Percentiles rank a stretch among this genome's conserved stretches.
phyloP scores from a whole-genome alignment of 129 eudicot species.

The Kitagawia praeruptora region DNA sequence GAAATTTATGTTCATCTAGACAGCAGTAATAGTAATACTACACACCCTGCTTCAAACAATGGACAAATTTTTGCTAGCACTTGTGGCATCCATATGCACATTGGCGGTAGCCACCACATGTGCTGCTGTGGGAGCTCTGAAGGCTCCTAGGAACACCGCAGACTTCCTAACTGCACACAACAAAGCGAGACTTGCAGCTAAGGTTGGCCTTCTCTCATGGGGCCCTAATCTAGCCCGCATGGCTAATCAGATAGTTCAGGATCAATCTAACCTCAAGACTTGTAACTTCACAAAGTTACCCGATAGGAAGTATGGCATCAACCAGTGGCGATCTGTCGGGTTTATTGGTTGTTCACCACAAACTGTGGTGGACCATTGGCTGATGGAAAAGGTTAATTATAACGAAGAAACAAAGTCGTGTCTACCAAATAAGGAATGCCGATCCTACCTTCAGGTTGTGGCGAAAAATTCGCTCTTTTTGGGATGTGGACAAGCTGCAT shows the following conservation, averaged over 20 bases:
- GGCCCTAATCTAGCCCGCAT: neutral
- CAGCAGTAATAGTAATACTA: neutral
- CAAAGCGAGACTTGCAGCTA: neutral
- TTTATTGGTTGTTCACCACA: neutral
- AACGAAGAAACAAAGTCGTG: neutral
- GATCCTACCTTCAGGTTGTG: slow-evolving; percentile 3
- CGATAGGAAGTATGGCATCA: neutral
- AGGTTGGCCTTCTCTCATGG: neutral
- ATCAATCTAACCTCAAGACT: slow-evolving; percentile 6
- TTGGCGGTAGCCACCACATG: neutral
- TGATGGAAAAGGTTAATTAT: neutral
- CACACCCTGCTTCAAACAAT: neutral
- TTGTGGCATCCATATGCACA: slow-evolving; percentile 1
- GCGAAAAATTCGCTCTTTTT: neutral
- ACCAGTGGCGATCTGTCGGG: neutral
- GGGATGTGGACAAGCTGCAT: slow-evolving; percentile 11
- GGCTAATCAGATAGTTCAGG: neutral
- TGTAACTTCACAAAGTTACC: neutral
- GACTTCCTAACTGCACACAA: slow-evolving; percentile 1
- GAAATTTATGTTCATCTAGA: neutral
- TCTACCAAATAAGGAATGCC: neutral
- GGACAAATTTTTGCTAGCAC: neutral
- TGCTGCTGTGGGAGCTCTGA: neutral
- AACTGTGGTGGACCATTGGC: neutral
- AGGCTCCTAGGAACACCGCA: neutral